Percentiles rank a stretch among this genome's conserved stretches.
phyloP scores from a whole-genome alignment of 2,329 filamentous ascomycete species.

The Colletotrichum liaoningense region DNA sequence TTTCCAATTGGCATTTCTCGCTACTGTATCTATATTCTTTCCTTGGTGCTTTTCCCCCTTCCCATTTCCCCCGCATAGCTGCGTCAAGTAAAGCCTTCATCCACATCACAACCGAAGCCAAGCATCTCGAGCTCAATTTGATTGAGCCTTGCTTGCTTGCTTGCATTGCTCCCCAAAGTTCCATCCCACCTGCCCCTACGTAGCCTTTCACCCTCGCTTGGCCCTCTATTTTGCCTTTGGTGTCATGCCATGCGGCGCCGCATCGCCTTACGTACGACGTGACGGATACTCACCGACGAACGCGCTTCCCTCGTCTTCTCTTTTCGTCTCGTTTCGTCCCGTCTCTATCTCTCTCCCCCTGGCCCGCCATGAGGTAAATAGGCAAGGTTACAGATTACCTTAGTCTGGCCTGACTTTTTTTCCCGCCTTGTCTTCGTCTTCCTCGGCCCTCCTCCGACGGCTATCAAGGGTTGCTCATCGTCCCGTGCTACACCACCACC shows the following conservation, averaged over 20 bases:
- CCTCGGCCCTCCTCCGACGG: background rate
- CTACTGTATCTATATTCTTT: background rate
- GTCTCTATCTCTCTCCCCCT: constrained; percentile 9
- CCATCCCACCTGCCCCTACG: too few relatives aligned
- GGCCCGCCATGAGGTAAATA: constrained; percentile 11
- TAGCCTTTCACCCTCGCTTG: background rate
- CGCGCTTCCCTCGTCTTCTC: constrained; percentile 1
- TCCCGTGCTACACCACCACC: background rate
- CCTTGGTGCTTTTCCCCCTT: background rate
- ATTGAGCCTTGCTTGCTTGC: background rate
- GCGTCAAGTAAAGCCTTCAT: background rate
- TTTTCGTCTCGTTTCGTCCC: constrained; percentile 22
- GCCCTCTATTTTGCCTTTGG: background rate
- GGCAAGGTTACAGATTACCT: background rate
- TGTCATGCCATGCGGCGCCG: background rate
- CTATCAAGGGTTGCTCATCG: background rate
- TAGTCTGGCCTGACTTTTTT: constrained; percentile 5
- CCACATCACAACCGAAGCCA: background rate
- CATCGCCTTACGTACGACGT: background rate
- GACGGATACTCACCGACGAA: background rate
- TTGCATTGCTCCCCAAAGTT: background rate
- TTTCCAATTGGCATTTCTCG: constrained; percentile 3
- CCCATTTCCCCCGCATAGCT: background rate
- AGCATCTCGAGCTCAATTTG: background rate
- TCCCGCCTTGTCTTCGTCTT: constrained; percentile 5